Conservation (phyloP, 2,329 filamentous ascomycete species). For the Ceratocystis albifundus region DNA sequence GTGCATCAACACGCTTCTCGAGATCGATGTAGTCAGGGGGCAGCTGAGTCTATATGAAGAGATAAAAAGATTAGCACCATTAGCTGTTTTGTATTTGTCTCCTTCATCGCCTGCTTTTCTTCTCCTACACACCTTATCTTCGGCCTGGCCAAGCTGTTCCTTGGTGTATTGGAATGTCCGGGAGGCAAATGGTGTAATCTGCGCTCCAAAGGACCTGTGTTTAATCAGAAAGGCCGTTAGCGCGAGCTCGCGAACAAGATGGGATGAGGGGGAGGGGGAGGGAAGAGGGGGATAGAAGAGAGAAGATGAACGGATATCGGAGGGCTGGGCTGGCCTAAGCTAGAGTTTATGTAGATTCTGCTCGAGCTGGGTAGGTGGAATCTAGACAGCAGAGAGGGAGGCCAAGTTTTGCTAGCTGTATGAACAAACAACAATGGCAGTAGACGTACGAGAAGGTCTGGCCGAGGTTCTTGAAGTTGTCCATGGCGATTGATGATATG, state of each 20-base stretch:
- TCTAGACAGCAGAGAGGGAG: neutral
- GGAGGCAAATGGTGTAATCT: slow-evolving; percentile 83
- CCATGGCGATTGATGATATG: slow-evolving; percentile 14
- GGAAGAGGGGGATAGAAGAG: no score
- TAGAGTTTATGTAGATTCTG: neutral
- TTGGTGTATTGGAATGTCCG: slow-evolving; percentile 96
- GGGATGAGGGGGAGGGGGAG: neutral
- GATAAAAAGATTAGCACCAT: neutral
- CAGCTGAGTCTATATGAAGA: slow-evolving; percentile 63
- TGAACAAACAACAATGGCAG: no score
- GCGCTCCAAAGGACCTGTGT: slow-evolving; percentile 53
- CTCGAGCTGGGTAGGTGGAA: neutral
- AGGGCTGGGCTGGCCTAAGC: neutral
- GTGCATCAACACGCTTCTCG: slow-evolving; percentile 94
- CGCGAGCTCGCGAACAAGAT: neutral
- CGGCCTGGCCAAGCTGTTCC: slow-evolving; percentile 88
- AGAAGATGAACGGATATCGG: neutral
- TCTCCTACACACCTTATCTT: slow-evolving; percentile 61
- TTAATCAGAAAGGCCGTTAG: neutral
- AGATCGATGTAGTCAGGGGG: slow-evolving; percentile 96
- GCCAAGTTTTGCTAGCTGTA: neutral
- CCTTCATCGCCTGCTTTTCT: no score
- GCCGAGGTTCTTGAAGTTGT: slow-evolving; percentile 23
- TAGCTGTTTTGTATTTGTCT: no score
- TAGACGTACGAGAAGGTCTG: slow-evolving; percentile 24